Evolutionary conservation across 805 yeast species (phyloP), one percentile per base, ranked within the genome.

Genomic region (Martiniozyma abietophila): DNA sequence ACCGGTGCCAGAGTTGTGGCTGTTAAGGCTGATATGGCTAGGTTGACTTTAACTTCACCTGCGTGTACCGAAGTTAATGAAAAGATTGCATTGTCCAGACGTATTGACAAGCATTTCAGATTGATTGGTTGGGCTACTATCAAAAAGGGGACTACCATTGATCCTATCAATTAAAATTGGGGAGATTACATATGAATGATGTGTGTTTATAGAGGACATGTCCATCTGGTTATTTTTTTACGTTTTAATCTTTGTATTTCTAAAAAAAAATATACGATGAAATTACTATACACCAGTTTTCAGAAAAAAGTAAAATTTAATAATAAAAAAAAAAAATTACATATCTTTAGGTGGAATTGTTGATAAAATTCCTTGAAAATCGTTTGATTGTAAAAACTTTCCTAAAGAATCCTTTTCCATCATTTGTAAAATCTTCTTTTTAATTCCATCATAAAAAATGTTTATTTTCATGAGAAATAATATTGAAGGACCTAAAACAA

Each of bases 71-170:
- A 89, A 69, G 73, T 89, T 33, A 84, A 94, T 49, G 99, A 92
- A 69, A 89, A 92, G 80, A 89, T 92, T 61, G 99, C 99, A 25
- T 69, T 92, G 56, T 86, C 96, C 29, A 83, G 99, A 74, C 88
- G 98, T 75, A 92, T 92, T 52, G 99, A 92, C 60, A 89, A 89
- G 76, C 99, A 92, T 64, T 92, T 96, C 95, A 92, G 99, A 74
- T 73, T 92, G 60, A 92, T 92, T 66, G 99, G 99, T 53, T 92
- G 99, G 99, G 99, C 98, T 50, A 86, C 95, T 33, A 89, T 88
- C 59, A 82, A 82, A 65, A 85, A 83, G 65, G 96, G 96, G 64
- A 80, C 88, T 41, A 79, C 88, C 38, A 71, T 82, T 58, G 94
- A 82, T 55, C 92, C 92, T 49, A 64, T 76, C 50, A 69, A 69